Evolutionary conservation across 108 stramenopile species (phyloP).

Genomic region (Fragilaria crotonensis): DNA sequence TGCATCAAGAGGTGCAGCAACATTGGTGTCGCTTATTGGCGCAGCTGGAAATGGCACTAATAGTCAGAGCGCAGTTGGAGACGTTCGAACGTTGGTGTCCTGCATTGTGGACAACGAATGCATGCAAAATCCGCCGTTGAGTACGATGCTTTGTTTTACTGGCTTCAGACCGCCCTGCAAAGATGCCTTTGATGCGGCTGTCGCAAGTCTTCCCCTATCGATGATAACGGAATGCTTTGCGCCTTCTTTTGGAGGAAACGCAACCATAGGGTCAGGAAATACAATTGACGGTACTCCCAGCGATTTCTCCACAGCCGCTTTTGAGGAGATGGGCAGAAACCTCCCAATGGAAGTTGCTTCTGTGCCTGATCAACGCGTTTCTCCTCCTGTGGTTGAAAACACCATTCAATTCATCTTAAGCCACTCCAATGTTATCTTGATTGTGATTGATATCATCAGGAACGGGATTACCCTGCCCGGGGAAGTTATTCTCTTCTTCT

Average conservation of each 20-base stretch:
- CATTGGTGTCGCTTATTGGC: too few species aligned
- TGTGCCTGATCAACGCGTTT: not conserved
- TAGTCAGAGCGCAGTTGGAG: too few species aligned
- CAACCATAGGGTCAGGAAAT: too few species aligned
- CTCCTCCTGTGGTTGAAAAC: not conserved
- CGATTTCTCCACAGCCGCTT: not conserved
- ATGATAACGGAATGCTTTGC: not conserved
- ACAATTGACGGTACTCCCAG: not conserved
- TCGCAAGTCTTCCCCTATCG: not conserved
- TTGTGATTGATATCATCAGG: slow-evolving; percentile 1
- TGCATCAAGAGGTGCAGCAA: too few species aligned
- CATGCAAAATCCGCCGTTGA: not conserved
- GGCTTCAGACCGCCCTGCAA: not conserved
- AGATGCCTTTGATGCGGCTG: not conserved
- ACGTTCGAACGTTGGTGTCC: not conserved
- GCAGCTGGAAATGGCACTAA: too few species aligned
- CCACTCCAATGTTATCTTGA: not conserved
- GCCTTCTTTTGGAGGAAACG: too few species aligned
- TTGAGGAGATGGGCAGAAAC: not conserved
- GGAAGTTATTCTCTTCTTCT: not conserved
- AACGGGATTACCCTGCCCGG: not conserved
- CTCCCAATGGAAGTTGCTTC: not conserved
- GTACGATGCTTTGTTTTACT: not conserved
- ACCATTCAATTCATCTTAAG: not conserved
- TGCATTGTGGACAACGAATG: not conserved